Percentiles rank a stretch among this genome's conserved stretches.
These are phyloP conservation scores for Crassisporium funariophilum DNA, from an alignment of 768 basidiomycete genomes.

Conservation along the genomic window DNA sequence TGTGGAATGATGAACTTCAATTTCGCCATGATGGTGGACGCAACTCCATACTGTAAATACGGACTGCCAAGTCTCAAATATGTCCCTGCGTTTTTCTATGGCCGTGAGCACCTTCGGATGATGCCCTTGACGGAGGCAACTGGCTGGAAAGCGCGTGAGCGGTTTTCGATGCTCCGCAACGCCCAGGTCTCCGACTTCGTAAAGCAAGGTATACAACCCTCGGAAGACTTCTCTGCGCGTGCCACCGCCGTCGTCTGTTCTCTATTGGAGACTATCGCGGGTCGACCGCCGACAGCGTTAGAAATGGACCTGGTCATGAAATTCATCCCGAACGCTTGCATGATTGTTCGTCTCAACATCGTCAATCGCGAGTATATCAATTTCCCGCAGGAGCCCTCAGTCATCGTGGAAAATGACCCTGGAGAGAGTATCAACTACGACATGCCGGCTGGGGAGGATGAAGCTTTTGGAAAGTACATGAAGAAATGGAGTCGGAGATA, in stretches of 20 bases:
- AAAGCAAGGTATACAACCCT: too few relatives aligned
- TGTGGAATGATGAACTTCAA: conserved; percentile 46
- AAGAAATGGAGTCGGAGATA: conserved; percentile 28
- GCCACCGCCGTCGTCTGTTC: conserved; percentile 16
- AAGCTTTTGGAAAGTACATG: conserved; percentile 27
- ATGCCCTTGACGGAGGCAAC: conserved; percentile 4
- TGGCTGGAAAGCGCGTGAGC: conserved; percentile 9
- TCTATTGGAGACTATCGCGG: conserved; percentile 35
- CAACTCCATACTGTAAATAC: conserved; percentile 7
- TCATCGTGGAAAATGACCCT: conserved; percentile 27
- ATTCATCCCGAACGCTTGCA: conserved; percentile 9
- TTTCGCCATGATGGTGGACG: conserved; percentile 22
- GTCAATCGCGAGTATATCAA: conserved; percentile 12
- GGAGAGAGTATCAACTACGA: conserved; percentile 19
- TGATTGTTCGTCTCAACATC: conserved; percentile 1
- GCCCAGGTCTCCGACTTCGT: conserved; percentile 21
- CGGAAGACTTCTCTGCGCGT: conserved; percentile 6
- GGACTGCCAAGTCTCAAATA: conserved; percentile 12
- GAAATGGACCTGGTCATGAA: conserved; percentile 25
- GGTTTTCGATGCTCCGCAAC: conserved; percentile 34
- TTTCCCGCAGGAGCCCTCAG: conserved; percentile 24
- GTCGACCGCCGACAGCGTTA: conserved; percentile 12
- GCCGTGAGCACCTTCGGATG: conserved; percentile 14
- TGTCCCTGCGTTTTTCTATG: conserved; percentile 29
- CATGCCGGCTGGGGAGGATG: conserved; percentile 12